Conservation (phyloP, 345 rosid species). For the Lumnitzera racemosa region DNA sequence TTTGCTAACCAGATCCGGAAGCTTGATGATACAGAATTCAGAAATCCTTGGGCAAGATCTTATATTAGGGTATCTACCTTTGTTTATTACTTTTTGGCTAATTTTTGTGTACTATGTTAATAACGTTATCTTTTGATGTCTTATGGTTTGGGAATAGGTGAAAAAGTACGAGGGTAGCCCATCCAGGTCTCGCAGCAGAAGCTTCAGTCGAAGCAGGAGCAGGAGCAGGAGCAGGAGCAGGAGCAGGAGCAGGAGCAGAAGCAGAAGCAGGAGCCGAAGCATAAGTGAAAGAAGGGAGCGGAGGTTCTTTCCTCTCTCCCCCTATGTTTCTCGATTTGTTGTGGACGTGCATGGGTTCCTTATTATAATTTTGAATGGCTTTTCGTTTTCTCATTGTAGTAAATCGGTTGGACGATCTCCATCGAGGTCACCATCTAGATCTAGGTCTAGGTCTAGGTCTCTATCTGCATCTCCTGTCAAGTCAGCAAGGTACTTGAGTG, state of each 20-base stretch:
- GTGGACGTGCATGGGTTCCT: not conserved
- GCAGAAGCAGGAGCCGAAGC: conserved; percentile 30
- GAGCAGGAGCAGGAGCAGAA: conserved; percentile 46
- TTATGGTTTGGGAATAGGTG: conserved; percentile 34
- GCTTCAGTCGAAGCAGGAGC: conserved; percentile 56
- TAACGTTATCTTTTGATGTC: not conserved
- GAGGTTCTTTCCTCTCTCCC: conserved; percentile 27
- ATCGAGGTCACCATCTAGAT: conserved; percentile 49
- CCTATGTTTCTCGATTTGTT: not conserved
- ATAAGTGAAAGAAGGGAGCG: conserved; percentile 49
- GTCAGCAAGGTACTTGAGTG: conserved; percentile 37
- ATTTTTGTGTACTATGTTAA: not conserved
- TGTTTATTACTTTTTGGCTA: not conserved
- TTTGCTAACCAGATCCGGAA: conserved; percentile 41
- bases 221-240: conserved; percentile 48
- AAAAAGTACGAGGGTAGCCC: conserved; percentile 52
- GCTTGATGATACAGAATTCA: conserved; percentile 81
- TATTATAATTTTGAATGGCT: not conserved
- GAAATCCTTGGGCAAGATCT: conserved; percentile 77
- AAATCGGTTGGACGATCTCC: conserved; percentile 46
- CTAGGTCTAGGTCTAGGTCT: conserved; percentile 44
- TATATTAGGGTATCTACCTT: conserved; percentile 50
- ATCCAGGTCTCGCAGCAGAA: conserved; percentile 57
- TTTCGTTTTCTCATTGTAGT: conserved; percentile 20
- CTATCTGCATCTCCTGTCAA: conserved; percentile 64